Evolutionary conservation across 1,284 basidiomycete species (phyloP).

Genomic region (Termitomyces sp.): DNA sequence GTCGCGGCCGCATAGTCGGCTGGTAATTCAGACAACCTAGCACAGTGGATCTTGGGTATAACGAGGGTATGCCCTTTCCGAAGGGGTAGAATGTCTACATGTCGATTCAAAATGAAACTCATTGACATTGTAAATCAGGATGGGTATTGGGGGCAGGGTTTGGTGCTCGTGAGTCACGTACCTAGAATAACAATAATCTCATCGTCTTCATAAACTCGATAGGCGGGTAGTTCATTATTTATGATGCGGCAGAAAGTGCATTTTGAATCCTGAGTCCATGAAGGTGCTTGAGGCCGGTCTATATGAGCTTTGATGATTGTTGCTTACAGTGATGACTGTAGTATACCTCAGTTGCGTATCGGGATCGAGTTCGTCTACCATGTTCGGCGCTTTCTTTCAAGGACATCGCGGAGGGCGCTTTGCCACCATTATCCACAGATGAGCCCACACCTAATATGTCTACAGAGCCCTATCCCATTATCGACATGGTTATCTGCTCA

Average conservation of each 20-base stretch:
- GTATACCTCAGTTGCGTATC: constrained; percentile 31
- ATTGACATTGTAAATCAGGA: neutral
- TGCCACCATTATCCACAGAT: constrained; percentile 21
- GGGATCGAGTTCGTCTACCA: constrained; percentile 27
- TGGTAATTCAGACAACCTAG: constrained; percentile 61
- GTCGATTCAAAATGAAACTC: neutral
- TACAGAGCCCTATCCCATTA: constrained; percentile 13
- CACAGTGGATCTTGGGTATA: constrained; percentile 60
- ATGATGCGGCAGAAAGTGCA: constrained; percentile 68
- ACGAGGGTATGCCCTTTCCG: constrained; percentile 65
- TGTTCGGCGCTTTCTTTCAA: constrained; percentile 30
- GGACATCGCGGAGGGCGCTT: constrained; percentile 29
- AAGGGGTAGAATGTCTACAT: constrained; percentile 64
- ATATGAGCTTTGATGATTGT: constrained; percentile 52
- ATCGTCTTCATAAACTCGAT: constrained; percentile 59
- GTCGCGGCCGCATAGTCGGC: constrained; percentile 54
- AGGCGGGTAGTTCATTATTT: constrained; percentile 39
- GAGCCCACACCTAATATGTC: neutral
- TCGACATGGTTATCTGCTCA: constrained; percentile 67
- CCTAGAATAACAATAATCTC: constrained; percentile 68
- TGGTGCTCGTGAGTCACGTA: constrained; percentile 18
- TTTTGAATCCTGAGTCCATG: constrained; percentile 37
- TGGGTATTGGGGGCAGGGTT: neutral
- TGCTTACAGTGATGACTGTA: neutral
- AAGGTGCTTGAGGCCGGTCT: constrained; percentile 35